These are phyloP conservation scores for Aspergillus cristatus DNA, from an alignment of 495 filamentous ascomycete genomes.

Conservation along the genomic window DNA sequence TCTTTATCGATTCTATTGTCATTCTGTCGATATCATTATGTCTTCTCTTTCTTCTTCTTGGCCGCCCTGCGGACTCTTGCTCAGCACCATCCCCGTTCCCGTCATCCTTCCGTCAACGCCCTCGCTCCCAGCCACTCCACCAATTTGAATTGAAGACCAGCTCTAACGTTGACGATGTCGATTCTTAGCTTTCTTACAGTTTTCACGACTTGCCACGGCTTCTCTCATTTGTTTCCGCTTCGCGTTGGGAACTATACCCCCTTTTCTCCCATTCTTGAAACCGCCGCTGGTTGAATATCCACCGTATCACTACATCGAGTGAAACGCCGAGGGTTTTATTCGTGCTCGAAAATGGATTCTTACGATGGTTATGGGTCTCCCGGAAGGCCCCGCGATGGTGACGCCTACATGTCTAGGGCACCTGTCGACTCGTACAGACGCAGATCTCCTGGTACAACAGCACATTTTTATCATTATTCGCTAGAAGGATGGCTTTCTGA, in stretches of 20 bases:
- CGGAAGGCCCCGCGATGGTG: slow-evolving; percentile 30
- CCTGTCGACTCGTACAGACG: slow-evolving; percentile 37
- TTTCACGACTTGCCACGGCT: slow-evolving; percentile 4
- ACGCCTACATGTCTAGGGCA: slow-evolving; percentile 22
- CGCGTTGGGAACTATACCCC: neutral
- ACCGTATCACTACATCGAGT: no score
- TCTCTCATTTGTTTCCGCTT: slow-evolving; percentile 1
- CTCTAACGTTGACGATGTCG: slow-evolving; percentile 33
- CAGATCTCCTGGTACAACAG: slow-evolving; percentile 42
- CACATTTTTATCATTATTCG: slow-evolving; percentile 1
- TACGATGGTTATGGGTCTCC: slow-evolving; percentile 35
- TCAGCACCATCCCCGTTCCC: slow-evolving; percentile 7
- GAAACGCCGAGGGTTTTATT: no score
- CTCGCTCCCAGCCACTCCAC: slow-evolving; percentile 12
- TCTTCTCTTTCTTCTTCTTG: slow-evolving; percentile 3
- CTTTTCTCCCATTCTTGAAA: no score
- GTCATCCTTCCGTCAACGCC: slow-evolving; percentile 13
- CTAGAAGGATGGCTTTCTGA: slow-evolving; percentile 4
- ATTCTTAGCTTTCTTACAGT: slow-evolving; percentile 27
- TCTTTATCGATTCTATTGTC: slow-evolving; percentile 8
- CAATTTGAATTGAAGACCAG: slow-evolving; percentile 19
- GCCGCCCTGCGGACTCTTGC: slow-evolving; percentile 4
- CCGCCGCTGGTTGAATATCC: neutral
- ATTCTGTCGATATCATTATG: slow-evolving; percentile 12
- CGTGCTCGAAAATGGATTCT: slow-evolving; percentile 34